Evolutionary conservation across 2,329 filamentous ascomycete genomes (phyloP).

Genomic region (Westerdykella aurantiaca): DNA sequence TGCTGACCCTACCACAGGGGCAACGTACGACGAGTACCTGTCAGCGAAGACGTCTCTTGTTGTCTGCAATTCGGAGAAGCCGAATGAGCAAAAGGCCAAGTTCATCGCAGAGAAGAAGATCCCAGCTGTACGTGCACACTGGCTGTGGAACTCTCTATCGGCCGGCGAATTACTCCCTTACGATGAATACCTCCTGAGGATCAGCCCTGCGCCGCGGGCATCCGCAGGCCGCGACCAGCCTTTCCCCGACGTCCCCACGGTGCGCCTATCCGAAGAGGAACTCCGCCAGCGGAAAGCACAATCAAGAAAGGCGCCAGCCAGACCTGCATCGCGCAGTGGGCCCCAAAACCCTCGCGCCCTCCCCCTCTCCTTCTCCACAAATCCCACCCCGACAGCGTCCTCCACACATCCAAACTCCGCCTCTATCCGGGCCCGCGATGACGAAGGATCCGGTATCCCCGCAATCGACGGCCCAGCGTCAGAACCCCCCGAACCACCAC

Average conservation of each 20-base stretch:
- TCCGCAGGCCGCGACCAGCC: slow-evolving; percentile 4
- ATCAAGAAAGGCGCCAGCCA: slow-evolving; percentile 10
- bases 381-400: slow-evolving; percentile 16
- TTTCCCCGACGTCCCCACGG: slow-evolving; percentile 14
- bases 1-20: slow-evolving; percentile 46
- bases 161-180: slow-evolving; percentile 45
- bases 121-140: slow-evolving; percentile 72
- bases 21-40: slow-evolving; percentile 72
- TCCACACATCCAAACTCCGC: slow-evolving; percentile 8
- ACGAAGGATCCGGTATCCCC: too few relatives aligned
- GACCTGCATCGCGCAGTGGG: slow-evolving; percentile 8
- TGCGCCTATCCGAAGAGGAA: slow-evolving; percentile 19
- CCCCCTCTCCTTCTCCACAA: slow-evolving; percentile 19
- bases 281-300: slow-evolving; percentile 17
- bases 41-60: slow-evolving; percentile 67
- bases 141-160: slow-evolving; percentile 78
- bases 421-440: neutral
- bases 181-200: slow-evolving; percentile 36
- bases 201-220: slow-evolving; percentile 6
- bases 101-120: slow-evolving; percentile 70
- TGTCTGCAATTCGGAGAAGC: slow-evolving; percentile 57
- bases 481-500: slow-evolving; percentile 24
- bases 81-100: slow-evolving; percentile 68
- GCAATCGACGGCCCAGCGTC: slow-evolving; percentile 18
- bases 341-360: slow-evolving; percentile 17